Base-by-base conservation (phyloP, 192 early-diverging fungal species). In the Ramicandelaber brevisporus region DNA sequence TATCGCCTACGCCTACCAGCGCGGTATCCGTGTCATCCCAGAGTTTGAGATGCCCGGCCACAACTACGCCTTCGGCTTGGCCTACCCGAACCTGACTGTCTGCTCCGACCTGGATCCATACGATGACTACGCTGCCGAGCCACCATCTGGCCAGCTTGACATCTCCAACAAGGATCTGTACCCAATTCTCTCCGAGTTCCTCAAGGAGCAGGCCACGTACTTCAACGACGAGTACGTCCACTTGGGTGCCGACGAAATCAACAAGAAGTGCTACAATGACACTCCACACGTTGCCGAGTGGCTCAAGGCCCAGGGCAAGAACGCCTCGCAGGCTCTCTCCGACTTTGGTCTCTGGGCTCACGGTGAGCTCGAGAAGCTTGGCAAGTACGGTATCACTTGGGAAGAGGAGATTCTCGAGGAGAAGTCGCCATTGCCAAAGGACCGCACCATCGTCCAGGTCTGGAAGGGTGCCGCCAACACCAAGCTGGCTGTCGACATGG, bases 1-100 rank as follows among this genome's bases (percentile, higher is more conserved):
- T 15, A 59, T 89, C 20, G 31, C 61, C n/a, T 85, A 81, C 44
- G 81, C 61, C 14, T 43, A 48, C 6, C 58, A 50, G 21, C 65
- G 71, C 14, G 79, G 77, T n/a, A 65, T 89, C 27, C 65, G 87
- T n/a, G 50, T 93, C 11, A 75, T 89, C 33, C 83, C 83, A 2
- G 87, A 93, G 44, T 63, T 87, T 31, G 83, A 93, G 43, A 78
- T 80, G 55, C 78, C 80, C 6, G 73, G 72, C 2, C 76, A 89
- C 39, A 70, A 64, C n/a, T 49, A 36, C 25, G 43, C 55, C 44
- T 22, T 70, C 4, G 44, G 52, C 6, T 41, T 58, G 44, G 43
- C 39, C 20, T 48, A 57, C 20, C 64, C 72, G 8, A 53, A 67
- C 29, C 34, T 66, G 17, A 53, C 67, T 38, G 50, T 55, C 34